phyloP scores from a whole-genome alignment of 1,284 basidiomycete species.

The Trametes versicolor region DNA sequence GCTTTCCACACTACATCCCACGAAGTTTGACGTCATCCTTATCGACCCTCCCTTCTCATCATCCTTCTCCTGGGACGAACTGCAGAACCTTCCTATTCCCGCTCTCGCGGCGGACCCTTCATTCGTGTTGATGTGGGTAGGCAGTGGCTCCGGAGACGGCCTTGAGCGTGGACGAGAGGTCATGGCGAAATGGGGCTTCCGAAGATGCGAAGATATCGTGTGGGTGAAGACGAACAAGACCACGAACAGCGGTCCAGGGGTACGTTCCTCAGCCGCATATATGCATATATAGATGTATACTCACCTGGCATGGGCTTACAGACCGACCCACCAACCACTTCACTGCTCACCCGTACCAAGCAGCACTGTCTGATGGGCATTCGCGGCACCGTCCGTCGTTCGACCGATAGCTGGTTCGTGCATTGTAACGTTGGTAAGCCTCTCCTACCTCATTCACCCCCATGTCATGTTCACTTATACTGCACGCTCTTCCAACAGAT shows the following conservation, averaged over 20 bases:
- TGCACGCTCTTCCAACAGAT: constrained; percentile 59
- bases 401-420: constrained; percentile 94
- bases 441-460: constrained; percentile 2
- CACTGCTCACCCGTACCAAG: constrained; percentile 88
- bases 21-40: constrained; percentile 93
- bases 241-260: constrained; percentile 77
- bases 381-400: constrained; percentile 93
- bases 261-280: constrained; percentile 40
- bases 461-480: too few species aligned
- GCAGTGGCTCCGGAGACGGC: constrained; percentile 89
- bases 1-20: constrained; percentile 62
- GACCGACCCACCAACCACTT: constrained; percentile 86
- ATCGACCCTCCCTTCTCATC: constrained; percentile 90
- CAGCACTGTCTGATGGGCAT: constrained; percentile 99
- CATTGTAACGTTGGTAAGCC: constrained; percentile 94
- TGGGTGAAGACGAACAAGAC: constrained; percentile 93
- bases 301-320: constrained; percentile 38
- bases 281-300: background rate
- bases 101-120: constrained; percentile 89
- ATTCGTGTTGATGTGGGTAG: constrained; percentile 98
- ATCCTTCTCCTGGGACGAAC: constrained; percentile 85
- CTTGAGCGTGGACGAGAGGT: constrained; percentile 93
- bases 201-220: constrained; percentile 95
- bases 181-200: constrained; percentile 94
- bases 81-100: constrained; percentile 86